Base-by-base conservation (phyloP, 805 yeast species). In the Metschnikowia koreensis region DNA sequence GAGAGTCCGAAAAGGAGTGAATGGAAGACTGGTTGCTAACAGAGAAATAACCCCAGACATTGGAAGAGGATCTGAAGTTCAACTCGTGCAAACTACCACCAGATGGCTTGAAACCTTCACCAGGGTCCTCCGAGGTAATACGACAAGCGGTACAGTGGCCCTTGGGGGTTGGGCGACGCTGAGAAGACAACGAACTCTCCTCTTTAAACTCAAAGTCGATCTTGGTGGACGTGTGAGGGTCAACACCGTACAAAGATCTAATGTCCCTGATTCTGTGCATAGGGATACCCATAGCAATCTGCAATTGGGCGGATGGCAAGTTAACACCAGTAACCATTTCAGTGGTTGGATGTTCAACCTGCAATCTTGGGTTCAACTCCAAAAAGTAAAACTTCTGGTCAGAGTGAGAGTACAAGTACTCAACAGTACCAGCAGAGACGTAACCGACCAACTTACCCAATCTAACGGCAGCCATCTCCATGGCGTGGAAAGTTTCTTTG, bases 131-230 rank as follows among this genome's bases (percentile, higher is more conserved):
- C 12, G 97, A 89, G 36, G 99, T 94, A 70, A 94, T 94, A 79
- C 99, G 91, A 76, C 98, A 93, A 47, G 99, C 99, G 44, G 98
- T 94, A 73, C 97, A 89, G 73, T 94, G 99, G 54, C 99, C 99
- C 77, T 90, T 91, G 63, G 99, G 99, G 60, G 79, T 81, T 37
- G 99, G 99, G 62, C 83, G 83, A 71, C 97, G 84, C 76, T 94
- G 99, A 51, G 86, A 81, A 60, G 83, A 80, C 58, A 83, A 76
- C 28, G 96, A 79, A 51, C 80, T 83, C 61, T 86, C 87, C 41
- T 84, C 76, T 55, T 83, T 81, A 74, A 94, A 94, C 58, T 87
- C 91, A 63, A 91, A 94, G 71, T 94, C 99, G 60, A 94, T 89
- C 52, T 84, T 87, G 47, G 97, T 86, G 22, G 93, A 75, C 50